Conservation (phyloP, 2,329 filamentous ascomycete species). For the Pyrenochaeta sp. region DNA sequence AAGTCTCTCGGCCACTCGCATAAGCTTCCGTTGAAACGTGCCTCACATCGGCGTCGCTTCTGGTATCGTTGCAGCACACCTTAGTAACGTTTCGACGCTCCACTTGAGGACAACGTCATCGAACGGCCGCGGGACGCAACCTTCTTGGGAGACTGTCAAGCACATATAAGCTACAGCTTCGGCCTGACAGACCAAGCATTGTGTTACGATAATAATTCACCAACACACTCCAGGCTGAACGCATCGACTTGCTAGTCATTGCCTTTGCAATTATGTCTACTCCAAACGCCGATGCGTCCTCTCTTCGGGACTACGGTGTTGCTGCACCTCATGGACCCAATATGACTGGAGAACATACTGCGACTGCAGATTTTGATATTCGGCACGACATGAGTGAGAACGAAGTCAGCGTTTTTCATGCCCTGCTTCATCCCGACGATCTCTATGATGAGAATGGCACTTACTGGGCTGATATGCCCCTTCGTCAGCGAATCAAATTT, state of each 20-base stretch:
- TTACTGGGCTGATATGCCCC: constrained; percentile 91
- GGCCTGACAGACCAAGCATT: constrained; percentile 5
- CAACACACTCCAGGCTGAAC: constrained; percentile 1
- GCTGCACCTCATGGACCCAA: constrained; percentile 61
- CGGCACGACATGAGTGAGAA: constrained; percentile 62
- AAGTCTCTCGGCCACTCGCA: constrained; percentile 26
- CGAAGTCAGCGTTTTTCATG: constrained; percentile 74
- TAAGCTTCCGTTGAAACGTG: constrained; percentile 26
- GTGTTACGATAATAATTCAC: background rate
- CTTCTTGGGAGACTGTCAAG: background rate
- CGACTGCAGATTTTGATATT: constrained; percentile 50
- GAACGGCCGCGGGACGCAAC: constrained; percentile 1
- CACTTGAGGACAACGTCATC: constrained; percentile 12
- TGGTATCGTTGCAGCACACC: constrained; percentile 11
- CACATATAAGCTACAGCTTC: constrained; percentile 19
- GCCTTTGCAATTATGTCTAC: constrained; percentile 25
- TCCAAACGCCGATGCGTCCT: constrained; percentile 32
- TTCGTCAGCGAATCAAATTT: constrained; percentile 75
- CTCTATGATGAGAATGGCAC: constrained; percentile 81
- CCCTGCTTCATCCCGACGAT: constrained; percentile 87
- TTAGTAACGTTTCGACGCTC: background rate
- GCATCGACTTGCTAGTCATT: constrained; percentile 1
- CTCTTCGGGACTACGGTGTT: constrained; percentile 57
- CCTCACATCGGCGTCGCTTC: constrained; percentile 14
- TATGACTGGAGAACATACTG: constrained; percentile 53